These are phyloP conservation scores for Gnetum montanum DNA, from an alignment of 75 land plant genomes.

Conservation along the genomic window DNA sequence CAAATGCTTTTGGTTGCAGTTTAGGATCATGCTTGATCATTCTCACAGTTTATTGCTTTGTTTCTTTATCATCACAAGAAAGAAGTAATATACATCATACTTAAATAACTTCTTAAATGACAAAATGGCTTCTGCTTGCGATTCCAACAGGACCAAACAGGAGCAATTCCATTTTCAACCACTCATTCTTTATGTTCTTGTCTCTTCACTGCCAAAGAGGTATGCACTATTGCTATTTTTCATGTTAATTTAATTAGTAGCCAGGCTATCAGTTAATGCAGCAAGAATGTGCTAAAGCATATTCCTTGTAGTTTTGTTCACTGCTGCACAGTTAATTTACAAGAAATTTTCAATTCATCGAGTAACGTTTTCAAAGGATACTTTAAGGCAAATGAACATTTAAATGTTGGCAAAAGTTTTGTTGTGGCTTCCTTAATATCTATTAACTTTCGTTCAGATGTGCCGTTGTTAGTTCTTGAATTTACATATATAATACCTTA, in stretches of 20 bases:
- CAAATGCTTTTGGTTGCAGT: constrained; percentile 40
- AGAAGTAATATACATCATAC: constrained; percentile 27
- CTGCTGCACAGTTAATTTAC: not conserved
- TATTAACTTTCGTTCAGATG: too few relatives aligned
- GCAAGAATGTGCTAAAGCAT: not conserved
- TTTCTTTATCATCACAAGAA: constrained; percentile 16
- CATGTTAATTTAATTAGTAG: not conserved
- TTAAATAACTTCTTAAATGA: constrained; percentile 21
- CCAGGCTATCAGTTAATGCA: not conserved
- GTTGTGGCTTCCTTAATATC: too few relatives aligned
- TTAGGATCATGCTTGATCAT: constrained; percentile 38
- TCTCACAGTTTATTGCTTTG: constrained; percentile 63
- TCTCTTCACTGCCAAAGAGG: constrained; percentile 83
- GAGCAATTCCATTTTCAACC: constrained; percentile 1
- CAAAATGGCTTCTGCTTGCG: not conserved
- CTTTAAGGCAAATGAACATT: not conserved
- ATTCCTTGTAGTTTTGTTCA: not conserved
- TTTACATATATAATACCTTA: too few relatives aligned
- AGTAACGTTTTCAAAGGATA: not conserved
- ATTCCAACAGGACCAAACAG: not conserved
- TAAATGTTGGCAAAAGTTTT: not conserved
- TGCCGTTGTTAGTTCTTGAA: too few relatives aligned
- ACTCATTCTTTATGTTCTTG: constrained; percentile 57
- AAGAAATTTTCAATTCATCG: not conserved
- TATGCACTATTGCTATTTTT: constrained; percentile 12